A percentile compares a stretch with the other conserved stretches of the same genome.
Evolutionary conservation across 139 green algal species (phyloP).

Genomic region (Axilococcus clingmanii): DNA sequence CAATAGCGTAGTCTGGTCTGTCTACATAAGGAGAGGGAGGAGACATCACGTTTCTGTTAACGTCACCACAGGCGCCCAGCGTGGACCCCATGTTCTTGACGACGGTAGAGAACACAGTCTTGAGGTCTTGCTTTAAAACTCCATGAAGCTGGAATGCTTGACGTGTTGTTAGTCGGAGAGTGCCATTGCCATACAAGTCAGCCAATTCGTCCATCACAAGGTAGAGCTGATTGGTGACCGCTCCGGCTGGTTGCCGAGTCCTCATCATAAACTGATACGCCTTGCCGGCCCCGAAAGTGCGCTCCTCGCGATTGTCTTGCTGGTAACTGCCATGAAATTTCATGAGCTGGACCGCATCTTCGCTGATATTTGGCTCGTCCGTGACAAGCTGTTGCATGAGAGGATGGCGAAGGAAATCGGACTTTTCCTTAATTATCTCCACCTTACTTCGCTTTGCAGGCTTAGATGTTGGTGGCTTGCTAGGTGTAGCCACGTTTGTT

Average conservation of each 20-base stretch:
- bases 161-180: slow-evolving; percentile 94
- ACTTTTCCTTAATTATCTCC: slow-evolving; percentile 96
- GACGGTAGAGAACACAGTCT: slow-evolving; percentile 92
- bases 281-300: slow-evolving; percentile 85
- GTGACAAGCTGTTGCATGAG: slow-evolving; percentile 91
- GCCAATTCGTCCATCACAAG: slow-evolving; percentile 97
- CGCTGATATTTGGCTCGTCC: slow-evolving; percentile 70
- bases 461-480: slow-evolving; percentile 54
- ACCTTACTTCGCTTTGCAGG: slow-evolving; percentile 73
- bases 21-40: slow-evolving; percentile 67
- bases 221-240: slow-evolving; percentile 93
- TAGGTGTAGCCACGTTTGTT: slow-evolving; percentile 51
- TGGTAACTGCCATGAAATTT: slow-evolving; percentile 99
- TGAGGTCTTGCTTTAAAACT: slow-evolving; percentile 96
- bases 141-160: slow-evolving; percentile 98
- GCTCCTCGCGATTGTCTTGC: slow-evolving; percentile 95
- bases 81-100: slow-evolving; percentile 99
- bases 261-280: slow-evolving; percentile 99
- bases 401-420: slow-evolving; percentile 91
- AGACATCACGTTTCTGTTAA: slow-evolving; percentile 94
- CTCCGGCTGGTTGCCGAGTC: slow-evolving; percentile 81
- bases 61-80: slow-evolving; percentile 90
- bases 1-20: slow-evolving; percentile 69
- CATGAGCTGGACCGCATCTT: slow-evolving; percentile 92
- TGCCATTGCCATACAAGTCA: slow-evolving; percentile 95